These are phyloP conservation scores for Leavenworthia alabamica DNA, from an alignment of 345 rosid genomes.

Conservation along the genomic window DNA sequence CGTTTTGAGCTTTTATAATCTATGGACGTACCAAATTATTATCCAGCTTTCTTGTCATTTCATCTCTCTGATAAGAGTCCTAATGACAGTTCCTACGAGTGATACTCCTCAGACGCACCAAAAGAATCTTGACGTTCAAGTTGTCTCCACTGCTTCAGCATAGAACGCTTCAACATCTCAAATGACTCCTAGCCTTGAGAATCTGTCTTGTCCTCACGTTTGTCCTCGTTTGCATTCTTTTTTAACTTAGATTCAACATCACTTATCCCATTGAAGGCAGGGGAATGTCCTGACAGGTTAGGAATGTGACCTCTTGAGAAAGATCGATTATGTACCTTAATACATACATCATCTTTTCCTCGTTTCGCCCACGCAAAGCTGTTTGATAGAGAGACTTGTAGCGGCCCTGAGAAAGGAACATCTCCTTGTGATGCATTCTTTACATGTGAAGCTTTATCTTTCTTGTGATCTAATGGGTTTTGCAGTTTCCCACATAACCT, in stretches of 20 bases:
- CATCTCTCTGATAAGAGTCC: conserved; percentile 67
- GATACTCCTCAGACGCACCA: conserved; percentile 81
- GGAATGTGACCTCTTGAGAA: conserved; percentile 52
- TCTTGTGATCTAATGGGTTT: conserved; percentile 41
- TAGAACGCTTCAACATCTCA: conserved; percentile 48
- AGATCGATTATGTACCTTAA: conserved; percentile 52
- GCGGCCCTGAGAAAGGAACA: conserved; percentile 79
- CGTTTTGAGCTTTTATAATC: conserved; percentile 23
- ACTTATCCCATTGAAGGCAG: conserved; percentile 34
- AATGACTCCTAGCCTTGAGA: conserved; percentile 51
- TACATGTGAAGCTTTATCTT: conserved; percentile 56
- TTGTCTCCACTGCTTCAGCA: conserved; percentile 67
- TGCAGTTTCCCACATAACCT: conserved; percentile 39
- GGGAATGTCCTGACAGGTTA: conserved; percentile 47
- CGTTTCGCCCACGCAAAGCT: conserved; percentile 96
- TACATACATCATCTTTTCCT: conserved; percentile 47
- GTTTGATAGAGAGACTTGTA: conserved; percentile 73
- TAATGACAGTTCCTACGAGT: conserved; percentile 74
- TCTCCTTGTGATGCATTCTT: conserved; percentile 93
- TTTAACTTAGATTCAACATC: conserved; percentile 41
- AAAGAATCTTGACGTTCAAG: conserved; percentile 81
- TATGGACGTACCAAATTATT: conserved; percentile 53
- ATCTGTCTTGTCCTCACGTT: conserved; percentile 35
- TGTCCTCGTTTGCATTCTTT: conserved; percentile 30
- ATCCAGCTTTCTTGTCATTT: conserved; percentile 51